Base-by-base conservation (phyloP, 2,329 filamentous ascomycete species). In the Drechslerella coelobrocha region DNA sequence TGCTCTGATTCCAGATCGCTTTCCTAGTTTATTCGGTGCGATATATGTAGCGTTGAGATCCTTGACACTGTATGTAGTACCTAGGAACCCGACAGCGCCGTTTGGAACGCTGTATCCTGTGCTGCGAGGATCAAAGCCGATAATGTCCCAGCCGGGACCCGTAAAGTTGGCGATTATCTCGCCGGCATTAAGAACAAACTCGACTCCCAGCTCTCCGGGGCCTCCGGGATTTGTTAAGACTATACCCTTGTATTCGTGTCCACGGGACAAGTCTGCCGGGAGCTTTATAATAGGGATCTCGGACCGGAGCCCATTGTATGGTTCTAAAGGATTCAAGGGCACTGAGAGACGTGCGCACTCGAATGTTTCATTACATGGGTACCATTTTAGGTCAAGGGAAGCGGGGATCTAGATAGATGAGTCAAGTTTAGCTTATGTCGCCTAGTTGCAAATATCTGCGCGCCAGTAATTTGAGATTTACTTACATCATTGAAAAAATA, bases 151-250 rank as follows among this genome's bases (percentile, higher is more conserved):
- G 1, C 61, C 66, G 1, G 66, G 65, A 2, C 78, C 78, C 8
- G 78, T 76, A 81, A 81, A 84, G 14, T 82, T 82, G 8, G 84
- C 75, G 2, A 83, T 80, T 68, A 84, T 82, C 0, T 72, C 63
- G 60, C 82, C 78, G 2, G 78, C 79, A 0, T 73, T 74, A 2
- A 78, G 73, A 3, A 77, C 78, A 51, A 81, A 73, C 0, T 63
- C 76, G 0, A 80, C 82, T 10, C 81, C 81, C 0, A 79, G 79
- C n/a, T 75, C 78, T 29, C 81, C 80, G 0, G 81, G 81, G 0
- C 81, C 81, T 37, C 82, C 82, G 0, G 81, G 81, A 75, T 83
- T 82, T 41, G 75, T 75, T 72, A 83, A 76, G 48, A 83, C 76
- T 52, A 81, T 76, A 23, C 81, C 81, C 53, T 72, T 72, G 27